Evolutionary conservation across 2,329 filamentous ascomycete species (phyloP), one percentile per base, ranked within the genome.

Genomic region (Uncinocarpus reesii): DNA sequence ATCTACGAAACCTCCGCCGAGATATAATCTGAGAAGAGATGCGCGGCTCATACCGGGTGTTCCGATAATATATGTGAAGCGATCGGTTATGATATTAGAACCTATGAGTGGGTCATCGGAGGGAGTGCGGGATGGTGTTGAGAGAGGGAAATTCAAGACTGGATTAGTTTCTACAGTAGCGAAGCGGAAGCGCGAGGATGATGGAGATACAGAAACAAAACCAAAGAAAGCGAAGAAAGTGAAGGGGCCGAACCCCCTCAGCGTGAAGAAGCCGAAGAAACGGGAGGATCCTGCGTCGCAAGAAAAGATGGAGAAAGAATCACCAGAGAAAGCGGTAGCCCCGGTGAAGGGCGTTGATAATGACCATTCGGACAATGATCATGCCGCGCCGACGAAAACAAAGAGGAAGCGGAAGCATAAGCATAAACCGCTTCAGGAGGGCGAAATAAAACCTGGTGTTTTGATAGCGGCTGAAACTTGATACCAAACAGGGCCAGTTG

Each of bases 51-150:
- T 73, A 8, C 69, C 69, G 11, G 71, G 71, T 42, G 70, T 73
- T 26, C 71, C 71, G 13, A 68, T 73, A 23, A 66, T 74, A 36
- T 74, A 72, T 56, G 71, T 74, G 26, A 73, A 73, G 59, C 62
- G 71, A 40, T 72, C 70, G 13, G 70, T 73, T 6, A 73, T 73
- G 71, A 64, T 73, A 11, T 56, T 73, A 48, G 71, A 73, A 56
- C 71, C 71, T 11, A 61, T 73, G 63, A 71, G 69, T 47, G 62
- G 58, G 16, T 60, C 62, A 1, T 72, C 69, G 11, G 66, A 70
- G 53, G 59, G 60, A 18, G 59, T 71, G 10, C 61, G 68, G 31
- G 64, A 70, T 40, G 65, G 64, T 1, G 59, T 65, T n/a, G 71
- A 73, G 60, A 65, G 60, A 51, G 67, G 65, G 32, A 73, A 73